phyloP scores from a whole-genome alignment of 768 basidiomycete species.

The Russula vinacea region DNA sequence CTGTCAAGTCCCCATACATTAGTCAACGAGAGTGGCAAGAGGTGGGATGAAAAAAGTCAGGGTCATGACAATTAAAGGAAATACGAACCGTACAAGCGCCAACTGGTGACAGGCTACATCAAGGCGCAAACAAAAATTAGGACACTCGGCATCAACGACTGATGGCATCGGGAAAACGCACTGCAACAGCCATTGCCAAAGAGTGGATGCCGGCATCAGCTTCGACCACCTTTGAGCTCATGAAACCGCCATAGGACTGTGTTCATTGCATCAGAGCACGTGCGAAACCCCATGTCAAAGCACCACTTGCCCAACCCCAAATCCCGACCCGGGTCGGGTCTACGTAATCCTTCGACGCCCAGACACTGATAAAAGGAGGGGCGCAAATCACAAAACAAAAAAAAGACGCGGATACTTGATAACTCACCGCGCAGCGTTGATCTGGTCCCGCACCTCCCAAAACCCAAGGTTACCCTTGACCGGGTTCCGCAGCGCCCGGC shows the following conservation, averaged over 20 bases:
- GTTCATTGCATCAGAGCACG: background rate
- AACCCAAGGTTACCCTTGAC: slow-evolving; percentile 88
- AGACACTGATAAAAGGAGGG: slow-evolving; percentile 47
- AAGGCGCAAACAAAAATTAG: background rate
- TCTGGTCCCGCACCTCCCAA: slow-evolving; percentile 86
- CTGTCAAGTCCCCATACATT: slow-evolving; percentile 39
- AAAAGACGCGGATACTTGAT: background rate
- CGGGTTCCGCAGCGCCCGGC: slow-evolving; percentile 76
- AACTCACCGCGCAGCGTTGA: slow-evolving; percentile 78
- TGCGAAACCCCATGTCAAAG: background rate
- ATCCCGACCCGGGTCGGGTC: slow-evolving; percentile 87
- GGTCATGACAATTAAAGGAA: background rate
- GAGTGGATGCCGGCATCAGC: slow-evolving; percentile 86
- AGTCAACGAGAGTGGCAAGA: background rate
- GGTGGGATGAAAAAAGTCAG: background rate
- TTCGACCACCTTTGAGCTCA: slow-evolving; percentile 91
- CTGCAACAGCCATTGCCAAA: slow-evolving; percentile 87
- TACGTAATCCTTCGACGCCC: slow-evolving; percentile 85
- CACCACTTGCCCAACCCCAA: slow-evolving; percentile 87
- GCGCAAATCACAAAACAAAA: slow-evolving; percentile 3
- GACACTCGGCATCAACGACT: background rate
- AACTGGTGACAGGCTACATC: slow-evolving; percentile 78
- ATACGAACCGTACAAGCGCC: slow-evolving; percentile 69
- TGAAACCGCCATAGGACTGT: slow-evolving; percentile 94
- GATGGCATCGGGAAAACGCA: slow-evolving; percentile 40